These are phyloP conservation scores for Beta vulgaris DNA, from an alignment of 148 eudicot genomes.

Conservation along the genomic window DNA sequence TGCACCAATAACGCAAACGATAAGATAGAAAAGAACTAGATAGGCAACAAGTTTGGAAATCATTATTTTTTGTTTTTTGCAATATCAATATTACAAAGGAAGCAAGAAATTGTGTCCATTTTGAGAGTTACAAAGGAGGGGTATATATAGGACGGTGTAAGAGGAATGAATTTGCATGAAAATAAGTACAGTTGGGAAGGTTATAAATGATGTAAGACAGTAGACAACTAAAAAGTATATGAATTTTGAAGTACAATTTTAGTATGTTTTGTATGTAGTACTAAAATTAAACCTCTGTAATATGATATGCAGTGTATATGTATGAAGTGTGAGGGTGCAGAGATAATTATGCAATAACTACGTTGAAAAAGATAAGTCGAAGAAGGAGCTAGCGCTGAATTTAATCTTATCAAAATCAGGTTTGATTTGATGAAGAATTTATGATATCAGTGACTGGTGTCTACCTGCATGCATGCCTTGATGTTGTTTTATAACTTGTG, in stretches of 20 bases:
- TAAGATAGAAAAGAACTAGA: conserved; percentile 3
- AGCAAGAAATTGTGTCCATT: neutral
- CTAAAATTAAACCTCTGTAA: neutral
- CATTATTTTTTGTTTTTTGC: neutral
- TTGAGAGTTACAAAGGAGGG: neutral
- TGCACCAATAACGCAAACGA: conserved; percentile 7
- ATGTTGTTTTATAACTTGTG: neutral
- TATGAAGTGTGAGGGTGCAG: neutral
- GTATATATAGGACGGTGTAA: conserved; percentile 19
- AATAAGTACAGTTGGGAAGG: conserved; percentile 14
- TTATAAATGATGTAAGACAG: conserved; percentile 17
- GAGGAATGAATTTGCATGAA: conserved; percentile 20
- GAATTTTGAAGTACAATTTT: neutral
- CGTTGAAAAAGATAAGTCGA: conserved; percentile 15
- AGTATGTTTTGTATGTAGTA: neutral
- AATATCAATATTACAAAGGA: neutral
- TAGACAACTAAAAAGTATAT: neutral
- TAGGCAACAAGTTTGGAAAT: neutral
- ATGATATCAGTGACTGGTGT: conserved; percentile 7
- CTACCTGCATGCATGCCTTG: conserved; percentile 18
- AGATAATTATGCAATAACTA: neutral
- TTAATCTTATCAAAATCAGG: neutral
- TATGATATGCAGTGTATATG: neutral
- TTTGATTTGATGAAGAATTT: neutral
- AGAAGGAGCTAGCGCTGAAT: neutral